phyloP scores from a whole-genome alignment of 352 stramenopile genomes.

The Thalassiosira exigua region DNA sequence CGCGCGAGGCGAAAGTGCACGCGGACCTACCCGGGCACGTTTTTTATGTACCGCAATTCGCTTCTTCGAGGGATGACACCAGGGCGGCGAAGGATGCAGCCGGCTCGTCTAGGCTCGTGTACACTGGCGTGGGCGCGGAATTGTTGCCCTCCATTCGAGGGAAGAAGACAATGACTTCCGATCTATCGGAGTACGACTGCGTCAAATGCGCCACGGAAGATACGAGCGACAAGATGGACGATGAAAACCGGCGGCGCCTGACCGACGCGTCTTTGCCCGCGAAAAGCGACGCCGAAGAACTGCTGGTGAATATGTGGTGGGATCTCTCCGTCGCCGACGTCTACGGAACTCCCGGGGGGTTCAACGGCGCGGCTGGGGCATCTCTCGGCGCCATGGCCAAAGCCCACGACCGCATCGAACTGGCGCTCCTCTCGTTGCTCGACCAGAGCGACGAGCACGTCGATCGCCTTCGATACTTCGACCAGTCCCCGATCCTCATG shows the following conservation, averaged over 20 bases:
- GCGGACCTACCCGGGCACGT: conserved; percentile 54
- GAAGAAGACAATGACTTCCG: too few species aligned
- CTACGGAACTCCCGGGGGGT: conserved; percentile 48
- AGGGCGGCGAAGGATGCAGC: conserved; percentile 7
- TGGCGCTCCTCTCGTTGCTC: conserved; percentile 47
- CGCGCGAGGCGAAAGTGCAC: conserved; percentile 54
- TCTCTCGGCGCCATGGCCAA: conserved; percentile 43
- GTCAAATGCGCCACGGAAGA: conserved; percentile 28
- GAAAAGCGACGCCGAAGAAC: conserved; percentile 23
- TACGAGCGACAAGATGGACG: conserved; percentile 1
- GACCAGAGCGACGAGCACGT: conserved; percentile 39
- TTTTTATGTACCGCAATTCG: conserved; percentile 81
- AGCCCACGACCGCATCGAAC: conserved; percentile 51
- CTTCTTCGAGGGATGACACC: conserved; percentile 50
- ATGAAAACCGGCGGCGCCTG: conserved; percentile 14
- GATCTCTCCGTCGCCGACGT: conserved; percentile 54
- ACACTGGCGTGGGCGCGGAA: too few species aligned
- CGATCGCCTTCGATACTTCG: conserved; percentile 51
- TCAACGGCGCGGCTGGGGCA: conserved; percentile 25
- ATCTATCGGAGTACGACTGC: conserved; percentile 53
- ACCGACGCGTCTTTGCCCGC: background rate
- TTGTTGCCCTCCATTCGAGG: too few species aligned
- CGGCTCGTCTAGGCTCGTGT: conserved; percentile 24
- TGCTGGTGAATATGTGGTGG: conserved; percentile 67
- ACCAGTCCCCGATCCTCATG: conserved; percentile 75